Conservation (phyloP, 257 asterid species). For the Verbena officinalis region DNA sequence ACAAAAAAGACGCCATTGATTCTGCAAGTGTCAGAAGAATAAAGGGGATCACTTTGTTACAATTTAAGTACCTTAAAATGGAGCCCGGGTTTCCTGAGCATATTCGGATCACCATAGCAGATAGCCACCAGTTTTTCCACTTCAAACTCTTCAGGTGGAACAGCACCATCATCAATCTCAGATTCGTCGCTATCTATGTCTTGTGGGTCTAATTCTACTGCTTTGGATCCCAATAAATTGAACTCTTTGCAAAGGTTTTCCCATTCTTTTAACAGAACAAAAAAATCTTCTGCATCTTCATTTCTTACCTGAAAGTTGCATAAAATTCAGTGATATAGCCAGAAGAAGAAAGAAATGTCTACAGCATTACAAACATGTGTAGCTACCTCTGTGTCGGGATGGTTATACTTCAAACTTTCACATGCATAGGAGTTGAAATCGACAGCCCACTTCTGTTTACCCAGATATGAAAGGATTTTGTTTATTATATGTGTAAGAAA, state of each 20-base stretch:
- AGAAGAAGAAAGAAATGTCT: neutral
- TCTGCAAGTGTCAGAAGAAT: neutral
- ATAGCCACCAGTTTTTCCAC: constrained; percentile 42
- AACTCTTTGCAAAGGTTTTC: constrained; percentile 38
- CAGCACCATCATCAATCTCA: constrained; percentile 28
- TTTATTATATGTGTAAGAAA: neutral
- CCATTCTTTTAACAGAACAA: constrained; percentile 45
- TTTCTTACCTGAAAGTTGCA: constrained; percentile 43
- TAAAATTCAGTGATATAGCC: neutral
- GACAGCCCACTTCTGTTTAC: constrained; percentile 37
- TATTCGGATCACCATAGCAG: constrained; percentile 53
- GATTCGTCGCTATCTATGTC: constrained; percentile 21
- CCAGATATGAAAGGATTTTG: neutral
- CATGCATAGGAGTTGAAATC: constrained; percentile 44
- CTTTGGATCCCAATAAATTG: constrained; percentile 20
- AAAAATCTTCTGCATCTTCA: constrained; percentile 42
- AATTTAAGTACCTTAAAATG: constrained; percentile 41
- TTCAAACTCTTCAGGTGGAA: constrained; percentile 36
- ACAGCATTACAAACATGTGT: neutral
- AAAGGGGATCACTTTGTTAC: neutral
- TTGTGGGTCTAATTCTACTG: neutral
- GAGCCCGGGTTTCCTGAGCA: constrained; percentile 20
- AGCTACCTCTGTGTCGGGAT: constrained; percentile 47
- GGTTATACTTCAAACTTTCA: constrained; percentile 44
- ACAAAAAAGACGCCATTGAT: neutral